These are phyloP conservation scores for Pascua guehoae DNA, from an alignment of 1,284 basidiomycete species.

Conservation along the genomic window DNA sequence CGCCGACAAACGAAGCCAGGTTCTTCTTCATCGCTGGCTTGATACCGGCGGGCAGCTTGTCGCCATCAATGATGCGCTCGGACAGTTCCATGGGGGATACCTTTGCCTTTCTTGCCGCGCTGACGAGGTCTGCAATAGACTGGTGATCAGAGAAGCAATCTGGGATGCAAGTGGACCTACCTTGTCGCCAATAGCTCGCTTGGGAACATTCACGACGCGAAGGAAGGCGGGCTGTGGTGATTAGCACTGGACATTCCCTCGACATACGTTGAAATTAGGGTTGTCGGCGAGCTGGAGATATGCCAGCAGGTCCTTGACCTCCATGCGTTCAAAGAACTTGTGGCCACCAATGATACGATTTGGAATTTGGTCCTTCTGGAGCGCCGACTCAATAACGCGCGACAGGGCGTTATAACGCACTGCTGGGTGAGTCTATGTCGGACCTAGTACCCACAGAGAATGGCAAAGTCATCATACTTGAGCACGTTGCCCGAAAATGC, in stretches of 20 bases:
- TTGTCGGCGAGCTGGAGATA: constrained; percentile 85
- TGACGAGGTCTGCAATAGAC: constrained; percentile 62
- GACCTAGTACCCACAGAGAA: constrained; percentile 64
- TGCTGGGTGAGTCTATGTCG: constrained; percentile 30
- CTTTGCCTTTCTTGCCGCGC: constrained; percentile 56
- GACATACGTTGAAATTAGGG: constrained; percentile 58
- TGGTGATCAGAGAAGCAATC: constrained; percentile 31
- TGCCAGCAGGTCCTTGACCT: constrained; percentile 83
- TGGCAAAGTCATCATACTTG: constrained; percentile 70
- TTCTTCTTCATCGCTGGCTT: constrained; percentile 66
- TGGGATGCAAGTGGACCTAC: constrained; percentile 42
- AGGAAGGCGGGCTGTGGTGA: constrained; percentile 61
- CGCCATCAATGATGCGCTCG: constrained; percentile 61
- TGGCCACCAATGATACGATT: constrained; percentile 73
- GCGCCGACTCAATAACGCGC: constrained; percentile 68
- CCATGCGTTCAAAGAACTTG: constrained; percentile 81
- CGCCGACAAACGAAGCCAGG: constrained; percentile 59
- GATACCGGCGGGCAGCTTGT: constrained; percentile 57
- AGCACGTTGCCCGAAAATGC: constrained; percentile 70
- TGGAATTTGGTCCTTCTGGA: constrained; percentile 75
- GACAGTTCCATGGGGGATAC: constrained; percentile 61
- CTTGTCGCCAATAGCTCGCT: constrained; percentile 78
- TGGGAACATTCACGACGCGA: constrained; percentile 73
- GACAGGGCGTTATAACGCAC: constrained; percentile 83
- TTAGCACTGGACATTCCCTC: neutral